phyloP scores from a whole-genome alignment of 768 basidiomycete genomes.

The Leccinum sublutescens region DNA sequence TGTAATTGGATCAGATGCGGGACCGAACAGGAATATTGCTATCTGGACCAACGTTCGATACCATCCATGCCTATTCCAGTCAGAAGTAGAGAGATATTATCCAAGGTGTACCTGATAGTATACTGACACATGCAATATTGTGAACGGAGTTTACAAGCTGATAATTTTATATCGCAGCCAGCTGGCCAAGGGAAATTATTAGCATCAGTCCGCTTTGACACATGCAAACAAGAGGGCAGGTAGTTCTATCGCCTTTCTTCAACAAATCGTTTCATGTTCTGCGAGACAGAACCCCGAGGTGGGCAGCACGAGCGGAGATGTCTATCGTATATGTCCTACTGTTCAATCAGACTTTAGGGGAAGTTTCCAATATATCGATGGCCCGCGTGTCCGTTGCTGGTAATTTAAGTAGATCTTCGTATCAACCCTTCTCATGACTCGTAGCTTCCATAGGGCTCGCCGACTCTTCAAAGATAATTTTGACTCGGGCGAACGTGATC shows the following conservation, averaged over 20 bases:
- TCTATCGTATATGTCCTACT: not conserved
- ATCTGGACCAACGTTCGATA: not conserved
- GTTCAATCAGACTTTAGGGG: not conserved
- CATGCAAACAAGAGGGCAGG: not conserved
- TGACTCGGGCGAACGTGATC: slow-evolving; percentile 1
- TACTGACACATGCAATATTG: not conserved
- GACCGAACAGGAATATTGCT: not conserved
- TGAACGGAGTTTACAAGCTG: not conserved
- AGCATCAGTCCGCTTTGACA: too few species aligned
- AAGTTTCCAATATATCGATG: not conserved
- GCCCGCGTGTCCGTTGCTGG: not conserved
- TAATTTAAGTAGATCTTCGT: not conserved
- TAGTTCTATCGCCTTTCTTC: not conserved
- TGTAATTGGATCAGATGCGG: not conserved
- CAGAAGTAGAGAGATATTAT: not conserved
- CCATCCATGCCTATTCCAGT: not conserved
- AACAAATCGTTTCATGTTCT: not conserved
- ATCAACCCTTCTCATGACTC: too few species aligned
- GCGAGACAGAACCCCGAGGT: not conserved
- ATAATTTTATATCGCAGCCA: not conserved
- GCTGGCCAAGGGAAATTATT: not conserved
- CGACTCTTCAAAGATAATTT: not conserved
- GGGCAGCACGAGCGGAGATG: not conserved
- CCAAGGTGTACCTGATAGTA: not conserved
- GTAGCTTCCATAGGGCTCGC: not conserved